These are phyloP conservation scores for Microsporum ferrugineum DNA, from an alignment of 2,329 filamentous ascomycete genomes.

Conservation along the genomic window DNA sequence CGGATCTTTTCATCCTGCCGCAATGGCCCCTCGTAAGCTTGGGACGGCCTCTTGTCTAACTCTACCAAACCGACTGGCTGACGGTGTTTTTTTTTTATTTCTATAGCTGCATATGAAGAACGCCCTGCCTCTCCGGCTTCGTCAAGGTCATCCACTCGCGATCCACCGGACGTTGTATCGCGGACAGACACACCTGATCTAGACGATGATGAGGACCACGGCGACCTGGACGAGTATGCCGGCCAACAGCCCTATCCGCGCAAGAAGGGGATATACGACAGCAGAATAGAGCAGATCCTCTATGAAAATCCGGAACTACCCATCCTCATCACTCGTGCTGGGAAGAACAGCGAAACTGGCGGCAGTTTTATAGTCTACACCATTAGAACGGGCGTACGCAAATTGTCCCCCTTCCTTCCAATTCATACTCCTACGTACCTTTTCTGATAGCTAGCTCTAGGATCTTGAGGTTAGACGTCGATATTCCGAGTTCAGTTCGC, in stretches of 20 bases:
- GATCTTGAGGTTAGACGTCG: slow-evolving; percentile 88
- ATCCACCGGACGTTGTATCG: slow-evolving; percentile 47
- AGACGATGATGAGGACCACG: slow-evolving; percentile 9
- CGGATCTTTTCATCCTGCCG: slow-evolving; percentile 51
- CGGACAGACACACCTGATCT: slow-evolving; percentile 43
- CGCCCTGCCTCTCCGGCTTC: slow-evolving; percentile 54
- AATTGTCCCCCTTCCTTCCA: slow-evolving; percentile 4
- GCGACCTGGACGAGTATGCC: slow-evolving; percentile 32
- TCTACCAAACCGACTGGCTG: background rate
- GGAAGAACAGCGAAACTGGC: slow-evolving; percentile 85
- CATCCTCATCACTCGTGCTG: slow-evolving; percentile 86
- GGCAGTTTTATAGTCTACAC: slow-evolving; percentile 95
- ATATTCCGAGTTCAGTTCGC: slow-evolving; percentile 91
- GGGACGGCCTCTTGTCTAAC: background rate
- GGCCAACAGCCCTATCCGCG: slow-evolving; percentile 39
- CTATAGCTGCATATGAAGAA: slow-evolving; percentile 43
- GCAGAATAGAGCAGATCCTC: slow-evolving; percentile 91
- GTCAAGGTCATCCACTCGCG: slow-evolving; percentile 57
- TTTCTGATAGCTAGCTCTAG: slow-evolving; percentile 37
- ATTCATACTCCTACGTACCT: background rate
- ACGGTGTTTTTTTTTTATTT: slow-evolving; percentile 1
- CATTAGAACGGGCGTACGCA: slow-evolving; percentile 78
- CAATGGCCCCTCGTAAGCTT: slow-evolving; percentile 36
- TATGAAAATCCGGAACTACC: slow-evolving; percentile 86
- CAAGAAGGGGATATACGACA: slow-evolving; percentile 83